phyloP scores from a whole-genome alignment of 2,329 filamentous ascomycete genomes.

The Exophiala sp. region DNA sequence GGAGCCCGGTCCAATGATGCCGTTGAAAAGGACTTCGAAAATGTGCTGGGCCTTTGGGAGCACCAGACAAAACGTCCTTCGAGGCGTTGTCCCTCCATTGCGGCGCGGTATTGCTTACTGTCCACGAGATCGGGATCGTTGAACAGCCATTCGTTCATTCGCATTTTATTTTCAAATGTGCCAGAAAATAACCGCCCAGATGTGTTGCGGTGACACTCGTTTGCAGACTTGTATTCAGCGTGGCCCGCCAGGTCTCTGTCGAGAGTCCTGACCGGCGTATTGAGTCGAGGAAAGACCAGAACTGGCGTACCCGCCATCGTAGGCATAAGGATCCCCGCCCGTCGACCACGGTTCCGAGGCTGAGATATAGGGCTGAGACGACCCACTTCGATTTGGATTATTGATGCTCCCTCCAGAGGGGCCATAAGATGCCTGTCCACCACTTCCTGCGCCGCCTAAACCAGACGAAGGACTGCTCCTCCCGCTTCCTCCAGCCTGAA shows the following conservation, averaged over 20 bases:
- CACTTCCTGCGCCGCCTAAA: conserved; percentile 9
- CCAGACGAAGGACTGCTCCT: conserved; percentile 24
- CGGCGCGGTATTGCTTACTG: no score
- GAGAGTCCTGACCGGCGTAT: conserved; percentile 20
- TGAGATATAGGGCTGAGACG: conserved; percentile 26
- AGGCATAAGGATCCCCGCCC: conserved; percentile 18
- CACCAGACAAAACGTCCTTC: neutral
- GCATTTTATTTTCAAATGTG: no score
- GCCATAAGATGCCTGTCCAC: conserved; percentile 16
- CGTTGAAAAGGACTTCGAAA: neutral
- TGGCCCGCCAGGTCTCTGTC: conserved; percentile 25
- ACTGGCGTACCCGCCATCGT: conserved; percentile 12
- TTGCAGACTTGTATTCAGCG: conserved; percentile 10
- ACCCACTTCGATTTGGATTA: conserved; percentile 10
- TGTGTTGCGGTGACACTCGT: no score
- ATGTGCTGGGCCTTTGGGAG: neutral
- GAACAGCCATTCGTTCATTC: no score
- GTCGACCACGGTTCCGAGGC: conserved; percentile 29
- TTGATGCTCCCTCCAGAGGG: conserved; percentile 8
- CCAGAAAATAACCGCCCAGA: no score
- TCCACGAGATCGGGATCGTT: no score
- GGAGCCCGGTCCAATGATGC: conserved; percentile 1
- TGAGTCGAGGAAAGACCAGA: conserved; percentile 18
- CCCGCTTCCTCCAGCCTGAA: conserved; percentile 59
- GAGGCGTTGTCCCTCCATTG: no score